A percentile compares a stretch with the other conserved stretches of the same genome.
Conservation (phyloP, 805 yeast genomes). For the Cyberlindnera nakhonratchasimensis region DNA sequence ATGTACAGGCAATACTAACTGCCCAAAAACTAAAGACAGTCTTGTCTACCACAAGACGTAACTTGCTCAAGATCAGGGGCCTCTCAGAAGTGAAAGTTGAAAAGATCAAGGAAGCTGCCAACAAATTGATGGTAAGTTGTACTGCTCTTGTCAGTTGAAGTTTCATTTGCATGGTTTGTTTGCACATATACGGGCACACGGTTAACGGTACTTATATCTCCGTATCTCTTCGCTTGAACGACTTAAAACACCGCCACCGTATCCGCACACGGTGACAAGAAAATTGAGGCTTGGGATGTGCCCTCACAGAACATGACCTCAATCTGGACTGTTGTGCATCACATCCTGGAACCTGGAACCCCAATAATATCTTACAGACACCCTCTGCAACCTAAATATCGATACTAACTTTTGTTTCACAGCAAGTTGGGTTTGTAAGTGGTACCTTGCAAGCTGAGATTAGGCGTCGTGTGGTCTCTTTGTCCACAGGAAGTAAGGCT, state of each 20-base stretch:
- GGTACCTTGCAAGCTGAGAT: slow-evolving; percentile 67
- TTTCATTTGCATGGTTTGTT: too few relatives aligned
- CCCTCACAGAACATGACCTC: neutral
- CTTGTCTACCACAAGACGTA: slow-evolving; percentile 59
- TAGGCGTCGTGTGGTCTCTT: slow-evolving; percentile 56
- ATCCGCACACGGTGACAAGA: too few relatives aligned
- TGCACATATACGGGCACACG: too few relatives aligned
- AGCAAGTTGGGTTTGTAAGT: slow-evolving; percentile 67
- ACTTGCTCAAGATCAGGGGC: slow-evolving; percentile 63
- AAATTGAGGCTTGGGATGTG: too few relatives aligned
- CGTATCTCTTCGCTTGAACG: too few relatives aligned
- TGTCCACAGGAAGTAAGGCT: slow-evolving; percentile 71
- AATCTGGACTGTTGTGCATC: too few relatives aligned
- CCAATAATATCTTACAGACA: neutral
- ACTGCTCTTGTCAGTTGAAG: too few relatives aligned
- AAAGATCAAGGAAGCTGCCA: slow-evolving; percentile 69
- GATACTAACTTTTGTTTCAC: neutral
- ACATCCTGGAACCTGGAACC: too few relatives aligned
- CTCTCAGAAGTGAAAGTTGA: slow-evolving; percentile 76
- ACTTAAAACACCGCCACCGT: too few relatives aligned
- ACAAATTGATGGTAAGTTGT: slow-evolving; percentile 45
- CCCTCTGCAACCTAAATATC: neutral
- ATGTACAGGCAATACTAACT: too few relatives aligned
- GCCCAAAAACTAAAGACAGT: slow-evolving; percentile 36
- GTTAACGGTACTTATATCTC: too few relatives aligned